Evolutionary conservation across 2,329 filamentous ascomycete genomes (phyloP).

Genomic region (Colletotrichum sojae): DNA sequence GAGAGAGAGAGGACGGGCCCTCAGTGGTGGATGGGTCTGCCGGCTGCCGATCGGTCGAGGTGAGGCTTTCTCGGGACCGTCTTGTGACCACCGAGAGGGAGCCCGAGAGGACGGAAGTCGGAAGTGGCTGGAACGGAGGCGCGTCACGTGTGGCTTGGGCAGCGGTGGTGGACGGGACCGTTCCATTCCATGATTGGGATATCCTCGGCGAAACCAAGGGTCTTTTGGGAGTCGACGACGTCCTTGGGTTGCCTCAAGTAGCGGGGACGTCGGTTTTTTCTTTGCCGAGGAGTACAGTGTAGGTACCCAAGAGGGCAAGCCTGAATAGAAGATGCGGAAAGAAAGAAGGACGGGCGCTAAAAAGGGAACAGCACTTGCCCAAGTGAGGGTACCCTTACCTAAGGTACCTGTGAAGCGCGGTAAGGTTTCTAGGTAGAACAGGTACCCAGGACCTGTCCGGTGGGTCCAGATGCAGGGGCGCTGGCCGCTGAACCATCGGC

Average conservation of each 20-base stretch:
- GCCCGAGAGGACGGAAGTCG: slow-evolving; percentile 19
- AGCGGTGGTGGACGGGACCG: slow-evolving; percentile 3
- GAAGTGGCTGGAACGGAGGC: slow-evolving; percentile 36
- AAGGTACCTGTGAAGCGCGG: no score
- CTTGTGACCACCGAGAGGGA: slow-evolving; percentile 37
- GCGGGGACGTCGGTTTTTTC: no score
- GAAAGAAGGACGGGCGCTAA: slow-evolving; percentile 27
- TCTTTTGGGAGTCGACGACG: neutral
- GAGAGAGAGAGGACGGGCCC: neutral
- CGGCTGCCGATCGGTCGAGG: slow-evolving; percentile 30
- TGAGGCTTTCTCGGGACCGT: slow-evolving; percentile 35
- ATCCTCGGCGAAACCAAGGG: slow-evolving; percentile 13
- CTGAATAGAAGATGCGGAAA: neutral
- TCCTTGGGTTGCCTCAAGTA: neutral
- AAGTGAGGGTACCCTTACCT: no score
- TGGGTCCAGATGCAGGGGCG: slow-evolving; percentile 26
- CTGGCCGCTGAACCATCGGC: neutral
- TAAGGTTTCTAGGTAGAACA: neutral
- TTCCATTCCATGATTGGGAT: neutral
- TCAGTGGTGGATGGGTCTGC: slow-evolving; percentile 26
- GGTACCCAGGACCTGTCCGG: neutral
- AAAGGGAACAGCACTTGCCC: slow-evolving; percentile 4
- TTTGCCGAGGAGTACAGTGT: no score
- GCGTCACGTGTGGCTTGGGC: slow-evolving; percentile 37
- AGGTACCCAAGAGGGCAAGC: no score